These are phyloP conservation scores for Didymellaceae sp. DNA, from an alignment of 2,329 filamentous ascomycete genomes.

Conservation along the genomic window DNA sequence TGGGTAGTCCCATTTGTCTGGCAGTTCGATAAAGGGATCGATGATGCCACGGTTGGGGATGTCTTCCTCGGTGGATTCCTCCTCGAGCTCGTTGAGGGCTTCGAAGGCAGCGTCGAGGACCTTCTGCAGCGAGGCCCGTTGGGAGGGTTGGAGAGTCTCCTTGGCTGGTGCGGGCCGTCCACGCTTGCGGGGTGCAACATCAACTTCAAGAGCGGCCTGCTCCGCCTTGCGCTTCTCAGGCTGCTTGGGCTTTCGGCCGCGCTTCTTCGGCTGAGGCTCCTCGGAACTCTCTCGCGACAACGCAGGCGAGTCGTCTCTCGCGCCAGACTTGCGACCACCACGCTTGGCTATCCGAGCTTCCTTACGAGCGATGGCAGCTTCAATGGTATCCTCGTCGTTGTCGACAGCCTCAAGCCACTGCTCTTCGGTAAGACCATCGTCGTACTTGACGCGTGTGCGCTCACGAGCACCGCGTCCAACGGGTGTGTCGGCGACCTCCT, in stretches of 20 bases:
- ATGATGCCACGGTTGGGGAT: constrained; percentile 79
- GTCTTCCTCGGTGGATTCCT: constrained; percentile 68
- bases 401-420: constrained; percentile 99
- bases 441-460: constrained; percentile 91
- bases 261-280: constrained; percentile 76
- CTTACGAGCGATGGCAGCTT: constrained; percentile 90
- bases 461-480: constrained; percentile 92
- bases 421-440: constrained; percentile 96
- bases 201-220: constrained; percentile 68
- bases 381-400: constrained; percentile 91
- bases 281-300: constrained; percentile 85
- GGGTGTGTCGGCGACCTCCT: constrained; percentile 75
- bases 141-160: constrained; percentile 70
- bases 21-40: constrained; percentile 90
- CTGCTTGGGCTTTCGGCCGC: constrained; percentile 74
- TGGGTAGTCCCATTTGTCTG: constrained; percentile 85
- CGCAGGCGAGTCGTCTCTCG: constrained; percentile 73
- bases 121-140: constrained; percentile 79
- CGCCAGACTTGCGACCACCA: constrained; percentile 65
- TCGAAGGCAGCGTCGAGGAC: constrained; percentile 81
- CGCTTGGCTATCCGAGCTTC: constrained; percentile 83
- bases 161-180: constrained; percentile 69
- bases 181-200: constrained; percentile 69
- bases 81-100: constrained; percentile 81
- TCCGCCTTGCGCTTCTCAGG: constrained; percentile 88